Conservation (phyloP, 2,329 filamentous ascomycete species). For the Penicillium fuscoglaucum region DNA sequence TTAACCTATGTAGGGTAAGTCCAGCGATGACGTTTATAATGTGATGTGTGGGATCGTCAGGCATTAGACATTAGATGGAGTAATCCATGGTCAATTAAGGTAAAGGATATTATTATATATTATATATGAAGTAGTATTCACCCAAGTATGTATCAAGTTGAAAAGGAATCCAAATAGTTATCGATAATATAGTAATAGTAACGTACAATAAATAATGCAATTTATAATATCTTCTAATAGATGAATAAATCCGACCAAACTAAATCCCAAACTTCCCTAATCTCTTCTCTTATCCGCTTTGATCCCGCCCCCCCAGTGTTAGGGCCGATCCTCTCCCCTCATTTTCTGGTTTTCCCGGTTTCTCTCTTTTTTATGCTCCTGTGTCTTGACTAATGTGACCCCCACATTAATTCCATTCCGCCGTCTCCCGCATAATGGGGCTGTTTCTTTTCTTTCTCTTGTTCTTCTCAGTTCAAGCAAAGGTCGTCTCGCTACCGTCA, state of each 20-base stretch:
- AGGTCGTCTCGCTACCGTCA: conserved; percentile 30
- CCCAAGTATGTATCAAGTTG: no score
- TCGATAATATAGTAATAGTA: no score
- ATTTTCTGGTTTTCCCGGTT: conserved; percentile 24
- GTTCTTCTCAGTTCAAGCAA: conserved; percentile 19
- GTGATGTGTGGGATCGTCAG: background rate
- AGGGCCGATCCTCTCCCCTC: conserved; percentile 25
- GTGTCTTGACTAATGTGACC: conserved; percentile 21
- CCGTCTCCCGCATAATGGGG: conserved; percentile 16
- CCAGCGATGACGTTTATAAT: background rate
- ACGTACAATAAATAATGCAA: background rate
- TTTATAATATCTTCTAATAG: background rate
- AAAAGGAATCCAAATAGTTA: no score
- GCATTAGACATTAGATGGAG: no score
- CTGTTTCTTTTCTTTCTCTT: conserved; percentile 14
- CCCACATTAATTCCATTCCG: conserved; percentile 13
- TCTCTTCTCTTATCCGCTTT: conserved; percentile 18
- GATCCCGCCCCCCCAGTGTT: conserved; percentile 19
- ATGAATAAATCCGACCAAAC: no score
- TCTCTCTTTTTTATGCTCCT: conserved; percentile 19
- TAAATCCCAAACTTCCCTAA: background rate
- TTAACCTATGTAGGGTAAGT: background rate
- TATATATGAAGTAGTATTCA: no score
- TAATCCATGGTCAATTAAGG: no score
- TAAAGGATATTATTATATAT: no score